Base-by-base conservation (phyloP, 2,329 filamentous ascomycete genomes). In the Fusarium citri region DNA sequence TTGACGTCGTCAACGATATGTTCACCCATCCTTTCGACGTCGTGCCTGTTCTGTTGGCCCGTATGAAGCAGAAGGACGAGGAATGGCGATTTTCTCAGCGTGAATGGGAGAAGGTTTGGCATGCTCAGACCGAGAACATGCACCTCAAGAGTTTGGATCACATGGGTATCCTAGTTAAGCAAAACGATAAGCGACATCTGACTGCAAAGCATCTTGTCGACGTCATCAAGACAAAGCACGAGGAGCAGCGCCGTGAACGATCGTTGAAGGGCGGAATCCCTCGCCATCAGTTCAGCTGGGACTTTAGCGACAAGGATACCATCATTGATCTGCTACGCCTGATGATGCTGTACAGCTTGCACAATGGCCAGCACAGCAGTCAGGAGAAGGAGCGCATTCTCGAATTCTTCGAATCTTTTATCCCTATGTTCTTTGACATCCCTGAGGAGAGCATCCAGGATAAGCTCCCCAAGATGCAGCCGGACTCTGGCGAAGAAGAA, bases 61-160 rank as follows among this genome's bases (percentile, higher is more conserved):
- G 96, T 15, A 86, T 99, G 73, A 98, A 98, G 82, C 93, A 97
- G 76, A 98, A 98, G 79, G 91, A 97, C 46, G 96, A 99, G 79
- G 94, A 98, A 76, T 99, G 96, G 96, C 94, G 97, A 70, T 94
- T 97, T 72, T 95, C 94, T 8, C 94, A 93, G 85, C 93, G 96
- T 31, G 97, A 99, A 78, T 99, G 96, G 96, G 94, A 98, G 80
- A 98, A 98, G 81, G 94, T 99, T 10, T 99, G 96, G 96, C 94
- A 96, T 69, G 91, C 94, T 51, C 96, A 98, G 82, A 98, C 95
- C 25, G 92, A 97, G 77, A 91, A 92, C 76, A 95, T 97, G 83
- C 97, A 98, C 81, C 93, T 97, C 82, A 97, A 94, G 83, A 97
- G 94, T 79, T 88, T 99, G 55, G 96, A 99, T 76, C 96, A 99